These are phyloP conservation scores for Aspergillus costaricaensis DNA, from an alignment of 2,329 filamentous ascomycete genomes.

Conservation along the genomic window DNA sequence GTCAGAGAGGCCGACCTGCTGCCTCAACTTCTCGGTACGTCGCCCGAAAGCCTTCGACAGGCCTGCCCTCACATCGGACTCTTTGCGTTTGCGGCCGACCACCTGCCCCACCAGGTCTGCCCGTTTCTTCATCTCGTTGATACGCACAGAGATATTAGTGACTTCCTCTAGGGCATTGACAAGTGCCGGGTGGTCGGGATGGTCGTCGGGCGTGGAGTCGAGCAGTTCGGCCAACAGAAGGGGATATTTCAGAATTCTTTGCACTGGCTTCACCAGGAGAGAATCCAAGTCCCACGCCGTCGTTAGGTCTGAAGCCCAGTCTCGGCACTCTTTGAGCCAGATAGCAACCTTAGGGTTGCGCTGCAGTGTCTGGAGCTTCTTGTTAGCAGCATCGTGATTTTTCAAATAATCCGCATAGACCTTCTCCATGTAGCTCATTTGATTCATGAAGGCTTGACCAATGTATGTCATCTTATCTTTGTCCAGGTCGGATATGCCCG, in stretches of 20 bases:
- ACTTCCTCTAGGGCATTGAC: slow-evolving; percentile 72
- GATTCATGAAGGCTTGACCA: slow-evolving; percentile 59
- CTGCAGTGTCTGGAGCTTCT: slow-evolving; percentile 55
- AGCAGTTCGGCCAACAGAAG: slow-evolving; percentile 79
- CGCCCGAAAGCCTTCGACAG: slow-evolving; percentile 88
- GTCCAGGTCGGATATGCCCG: slow-evolving; percentile 50
- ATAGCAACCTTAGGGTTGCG: slow-evolving; percentile 64
- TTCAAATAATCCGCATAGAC: slow-evolving; percentile 66
- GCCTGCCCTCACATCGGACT: slow-evolving; percentile 82
- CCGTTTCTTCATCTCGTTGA: slow-evolving; percentile 94
- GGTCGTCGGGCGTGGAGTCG: slow-evolving; percentile 74
- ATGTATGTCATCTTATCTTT: slow-evolving; percentile 61
- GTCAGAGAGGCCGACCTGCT: slow-evolving; percentile 64
- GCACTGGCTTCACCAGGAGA: slow-evolving; percentile 94
- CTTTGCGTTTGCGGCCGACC: slow-evolving; percentile 80
- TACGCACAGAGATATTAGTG: slow-evolving; percentile 63
- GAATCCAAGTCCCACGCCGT: slow-evolving; percentile 94
- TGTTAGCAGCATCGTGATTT: slow-evolving; percentile 66
- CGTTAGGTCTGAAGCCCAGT: slow-evolving; percentile 88
- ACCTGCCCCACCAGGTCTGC: slow-evolving; percentile 90
- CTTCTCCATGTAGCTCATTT: slow-evolving; percentile 62
- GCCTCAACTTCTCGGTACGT: slow-evolving; percentile 81
- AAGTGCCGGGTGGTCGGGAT: slow-evolving; percentile 76
- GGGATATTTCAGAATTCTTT: slow-evolving; percentile 91
- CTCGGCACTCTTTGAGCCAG: slow-evolving; percentile 91